Conservation (phyloP, 257 asterid genomes). For the Fraxinus excelsior region DNA sequence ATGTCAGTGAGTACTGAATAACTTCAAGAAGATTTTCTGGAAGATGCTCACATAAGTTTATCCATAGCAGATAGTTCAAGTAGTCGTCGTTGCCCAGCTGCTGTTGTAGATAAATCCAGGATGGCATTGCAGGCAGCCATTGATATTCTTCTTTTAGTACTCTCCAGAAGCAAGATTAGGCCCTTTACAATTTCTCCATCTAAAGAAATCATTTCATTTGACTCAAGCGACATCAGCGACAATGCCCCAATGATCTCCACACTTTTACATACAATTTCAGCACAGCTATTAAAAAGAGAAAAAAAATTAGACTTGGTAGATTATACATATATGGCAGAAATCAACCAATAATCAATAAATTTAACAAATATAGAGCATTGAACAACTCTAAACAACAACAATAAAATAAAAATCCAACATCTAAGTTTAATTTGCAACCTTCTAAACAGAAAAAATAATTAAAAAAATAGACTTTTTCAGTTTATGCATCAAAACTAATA, state of each 20-base stretch:
- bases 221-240: constrained; percentile 54
- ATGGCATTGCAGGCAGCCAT: constrained; percentile 68
- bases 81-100: constrained; percentile 54
- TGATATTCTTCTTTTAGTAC: constrained; percentile 39
- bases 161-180: constrained; percentile 46
- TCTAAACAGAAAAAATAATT: neutral
- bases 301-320: neutral
- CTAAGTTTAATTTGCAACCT: neutral
- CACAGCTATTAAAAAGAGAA: constrained; percentile 34
- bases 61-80: constrained; percentile 49
- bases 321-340: neutral
- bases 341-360: neutral
- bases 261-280: constrained; percentile 50
- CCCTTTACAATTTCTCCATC: constrained; percentile 56
- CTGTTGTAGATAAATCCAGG: constrained; percentile 70
- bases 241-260: constrained; percentile 64
- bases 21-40: neutral
- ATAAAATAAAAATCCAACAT: neutral
- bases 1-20: neutral
- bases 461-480: neutral
- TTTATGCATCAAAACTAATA: no score
- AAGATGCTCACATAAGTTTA: constrained; percentile 60
- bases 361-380: neutral
- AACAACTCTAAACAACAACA: neutral
- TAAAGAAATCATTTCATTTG: constrained; percentile 55